Base-by-base conservation (phyloP, 257 asterid species). In the Haberlea rhodopensis region DNA sequence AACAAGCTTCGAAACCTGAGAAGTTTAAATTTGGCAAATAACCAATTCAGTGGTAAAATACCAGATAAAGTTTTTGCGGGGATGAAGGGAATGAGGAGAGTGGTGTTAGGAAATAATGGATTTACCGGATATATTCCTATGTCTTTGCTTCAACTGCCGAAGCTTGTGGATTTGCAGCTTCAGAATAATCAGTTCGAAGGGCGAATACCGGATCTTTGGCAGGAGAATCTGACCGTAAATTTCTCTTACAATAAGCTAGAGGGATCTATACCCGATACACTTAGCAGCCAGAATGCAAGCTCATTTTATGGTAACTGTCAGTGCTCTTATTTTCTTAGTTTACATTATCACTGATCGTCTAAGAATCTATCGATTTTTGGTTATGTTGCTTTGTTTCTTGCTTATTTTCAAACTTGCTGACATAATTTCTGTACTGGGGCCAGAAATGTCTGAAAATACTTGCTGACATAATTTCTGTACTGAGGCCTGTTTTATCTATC, bases 151-250 rank as follows among this genome's bases (percentile, higher is more conserved):
- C 68, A 51, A 40, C 57, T 85, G 85, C 83, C 81, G 1, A 73
- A 68, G 70, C 80, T 88, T 51, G 78, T 71, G 71, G 73, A 62
- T 46, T 61, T 88, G 67, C 79, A 80, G 78, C 28, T 85, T 66
- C 89, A 85, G 75, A 67, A 75, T 28, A 88, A 87, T 16, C 27
- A 18, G 71, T 83, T 88, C 23, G 53, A 34, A 4, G 91, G 96
- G 8, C 28, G 29, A 2, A 75, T 87, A 37, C 96, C 89, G n/a
- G 74, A 74, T 51, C 79, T 87, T 63, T 10, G 56, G 75, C 96
- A 80, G 75, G 15, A n/a, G 49, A 74, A 73, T 77, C 70, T 85
- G 53, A 54, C 20, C 0, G 81, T 71, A 18, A 75, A 88, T 26
- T 70, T 85, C 34, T 76, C 87, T 3, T 63, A 80, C 5, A 85